These are phyloP conservation scores for Ambrosiella beaveri DNA, from an alignment of 2,329 filamentous ascomycete species.

Conservation along the genomic window DNA sequence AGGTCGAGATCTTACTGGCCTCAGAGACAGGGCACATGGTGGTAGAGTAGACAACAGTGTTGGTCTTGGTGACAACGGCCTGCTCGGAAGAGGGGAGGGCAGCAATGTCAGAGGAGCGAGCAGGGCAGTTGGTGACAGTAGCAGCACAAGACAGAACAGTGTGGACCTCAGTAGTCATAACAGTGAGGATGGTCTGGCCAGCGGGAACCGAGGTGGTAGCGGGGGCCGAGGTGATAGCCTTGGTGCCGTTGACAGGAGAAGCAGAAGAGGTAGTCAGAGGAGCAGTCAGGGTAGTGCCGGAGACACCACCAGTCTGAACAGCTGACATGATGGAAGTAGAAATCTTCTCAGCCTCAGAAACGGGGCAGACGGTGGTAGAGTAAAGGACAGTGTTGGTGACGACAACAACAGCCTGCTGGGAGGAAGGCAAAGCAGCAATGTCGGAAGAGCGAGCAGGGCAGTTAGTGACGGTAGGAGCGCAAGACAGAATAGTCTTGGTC, in stretches of 20 bases:
- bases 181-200: conserved; percentile 25
- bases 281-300: conserved; percentile 22
- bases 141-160: conserved; percentile 18
- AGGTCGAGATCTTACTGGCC: conserved; percentile 24
- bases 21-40: conserved; percentile 30
- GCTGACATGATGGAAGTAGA: conserved; percentile 23
- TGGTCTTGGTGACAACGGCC: conserved; percentile 14
- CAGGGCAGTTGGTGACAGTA: conserved; percentile 38
- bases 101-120: conserved; percentile 18
- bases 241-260: conserved; percentile 20
- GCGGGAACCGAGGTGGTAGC: conserved; percentile 2
- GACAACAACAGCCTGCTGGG: conserved; percentile 20
- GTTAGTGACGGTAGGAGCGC: conserved; percentile 39
- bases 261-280: conserved; percentile 20
- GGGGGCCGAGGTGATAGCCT: not conserved
- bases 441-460: conserved; percentile 25
- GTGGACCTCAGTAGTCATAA: conserved; percentile 20
- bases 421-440: conserved; percentile 21
- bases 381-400: conserved; percentile 25
- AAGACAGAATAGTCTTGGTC: conserved; percentile 40
- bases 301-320: conserved; percentile 22
- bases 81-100: conserved; percentile 21
- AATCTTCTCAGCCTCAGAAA: conserved; percentile 25
- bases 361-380: conserved; percentile 29
- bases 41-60: conserved; percentile 22